Conservation (phyloP, 176 grass and related monocot genomes). For the Bromus sterilis region DNA sequence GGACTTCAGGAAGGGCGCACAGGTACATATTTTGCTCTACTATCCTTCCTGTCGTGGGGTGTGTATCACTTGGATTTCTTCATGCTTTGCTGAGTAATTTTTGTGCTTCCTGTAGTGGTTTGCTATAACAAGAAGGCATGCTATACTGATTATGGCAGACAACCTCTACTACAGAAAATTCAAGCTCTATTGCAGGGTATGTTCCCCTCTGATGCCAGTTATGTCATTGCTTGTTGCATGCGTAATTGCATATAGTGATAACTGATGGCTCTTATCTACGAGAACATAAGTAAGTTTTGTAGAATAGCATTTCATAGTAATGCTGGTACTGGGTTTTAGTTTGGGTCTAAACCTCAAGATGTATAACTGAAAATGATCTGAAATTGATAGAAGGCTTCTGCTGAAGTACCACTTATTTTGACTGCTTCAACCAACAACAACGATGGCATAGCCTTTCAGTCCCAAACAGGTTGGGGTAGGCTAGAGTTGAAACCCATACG, state of each 20-base stretch:
- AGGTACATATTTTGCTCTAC: slow-evolving; percentile 42
- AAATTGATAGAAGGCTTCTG: background rate
- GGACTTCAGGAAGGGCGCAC: slow-evolving; percentile 94
- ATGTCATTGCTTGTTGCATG: background rate
- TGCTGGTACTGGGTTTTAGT: background rate
- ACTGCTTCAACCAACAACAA: background rate
- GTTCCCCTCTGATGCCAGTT: background rate
- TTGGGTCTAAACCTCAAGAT: background rate
- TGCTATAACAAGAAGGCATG: slow-evolving; percentile 90
- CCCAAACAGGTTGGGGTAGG: too few species aligned
- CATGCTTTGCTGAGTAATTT: slow-evolving; percentile 20
- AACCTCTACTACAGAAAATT: slow-evolving; percentile 88
- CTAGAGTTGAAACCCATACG: too few species aligned
- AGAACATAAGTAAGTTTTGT: background rate
- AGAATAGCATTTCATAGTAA: background rate
- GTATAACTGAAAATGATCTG: background rate
- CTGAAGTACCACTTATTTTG: background rate
- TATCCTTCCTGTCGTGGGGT: background rate
- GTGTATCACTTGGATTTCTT: background rate
- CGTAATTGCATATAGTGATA: background rate
- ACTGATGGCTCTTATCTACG: background rate
- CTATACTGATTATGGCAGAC: slow-evolving; percentile 88
- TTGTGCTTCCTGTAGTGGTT: slow-evolving; percentile 73
- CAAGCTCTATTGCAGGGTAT: slow-evolving; percentile 98
- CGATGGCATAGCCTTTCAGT: too few species aligned